Evolutionary conservation across 768 basidiomycete genomes (phyloP).

Genomic region (Hygrocybe punicea): DNA sequence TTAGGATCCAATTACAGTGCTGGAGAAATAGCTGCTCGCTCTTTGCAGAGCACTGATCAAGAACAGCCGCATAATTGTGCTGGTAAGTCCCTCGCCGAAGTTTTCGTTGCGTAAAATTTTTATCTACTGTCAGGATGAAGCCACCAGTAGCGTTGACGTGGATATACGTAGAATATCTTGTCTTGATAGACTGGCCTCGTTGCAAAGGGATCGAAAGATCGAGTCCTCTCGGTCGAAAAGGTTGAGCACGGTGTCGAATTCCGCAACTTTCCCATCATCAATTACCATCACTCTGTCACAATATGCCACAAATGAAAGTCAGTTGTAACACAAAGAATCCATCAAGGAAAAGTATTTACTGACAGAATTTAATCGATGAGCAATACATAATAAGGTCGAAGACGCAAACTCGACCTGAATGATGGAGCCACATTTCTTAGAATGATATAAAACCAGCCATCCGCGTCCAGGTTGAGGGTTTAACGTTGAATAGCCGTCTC

Average conservation of each 20-base stretch:
- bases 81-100: conserved; percentile 37
- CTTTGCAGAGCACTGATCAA: conserved; percentile 60
- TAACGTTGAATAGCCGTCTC: no score
- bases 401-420: conserved; percentile 8
- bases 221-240: conserved; percentile 60
- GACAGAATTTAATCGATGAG: conserved; percentile 58
- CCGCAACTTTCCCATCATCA: conserved; percentile 63
- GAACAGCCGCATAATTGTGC: conserved; percentile 54
- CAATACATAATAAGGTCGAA: conserved; percentile 55
- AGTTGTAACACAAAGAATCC: conserved; percentile 4
- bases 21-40: conserved; percentile 64
- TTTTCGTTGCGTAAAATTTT: background rate
- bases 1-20: conserved; percentile 60
- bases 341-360: conserved; percentile 29
- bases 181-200: conserved; percentile 57
- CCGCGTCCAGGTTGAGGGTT: no score
- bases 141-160: conserved; percentile 58
- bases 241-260: conserved; percentile 70
- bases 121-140: conserved; percentile 48
- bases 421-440: no score
- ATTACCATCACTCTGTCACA: conserved; percentile 73
- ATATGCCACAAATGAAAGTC: conserved; percentile 38
- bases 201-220: conserved; percentile 67
- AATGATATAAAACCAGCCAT: no score
- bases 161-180: conserved; percentile 64